Evolutionary conservation across 257 asterid genomes (phyloP).

Genomic region (Solanum chmielewskii): DNA sequence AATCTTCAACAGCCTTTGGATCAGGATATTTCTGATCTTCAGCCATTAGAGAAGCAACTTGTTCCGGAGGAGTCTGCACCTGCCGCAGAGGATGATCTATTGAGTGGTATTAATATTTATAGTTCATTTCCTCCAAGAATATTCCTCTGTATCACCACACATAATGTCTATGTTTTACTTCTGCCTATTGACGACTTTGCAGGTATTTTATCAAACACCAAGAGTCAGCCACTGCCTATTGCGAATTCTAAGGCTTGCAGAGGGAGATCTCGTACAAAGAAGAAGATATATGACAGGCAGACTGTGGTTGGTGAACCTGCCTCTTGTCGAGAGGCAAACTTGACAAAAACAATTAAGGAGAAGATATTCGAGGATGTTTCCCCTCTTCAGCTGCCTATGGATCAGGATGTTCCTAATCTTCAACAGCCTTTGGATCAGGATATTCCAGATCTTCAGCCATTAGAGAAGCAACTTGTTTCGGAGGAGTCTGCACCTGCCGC

Average conservation of each 20-base stretch:
- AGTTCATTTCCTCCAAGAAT: constrained; percentile 9
- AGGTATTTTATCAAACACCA: constrained; percentile 8
- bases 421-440: too few species aligned
- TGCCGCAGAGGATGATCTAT: background rate
- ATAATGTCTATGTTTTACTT: constrained; percentile 7
- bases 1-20: background rate
- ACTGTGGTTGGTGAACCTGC: constrained; percentile 22
- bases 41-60: constrained; percentile 2
- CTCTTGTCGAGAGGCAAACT: constrained; percentile 26
- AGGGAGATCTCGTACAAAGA: constrained; percentile 8
- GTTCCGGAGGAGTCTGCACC: background rate
- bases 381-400: too few species aligned
- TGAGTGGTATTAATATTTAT: background rate
- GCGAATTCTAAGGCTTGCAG: background rate
- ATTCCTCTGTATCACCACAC: constrained; percentile 3
- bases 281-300: background rate
- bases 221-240: constrained; percentile 2
- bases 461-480: too few species aligned
- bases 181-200: constrained; percentile 5
- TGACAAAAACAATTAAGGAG: background rate
- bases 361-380: too few species aligned
- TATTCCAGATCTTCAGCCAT: too few species aligned
- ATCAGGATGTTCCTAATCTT: too few species aligned
- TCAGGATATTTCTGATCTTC: constrained; percentile 4
- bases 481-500: too few species aligned